Base-by-base conservation (phyloP, 148 eudicot genomes). In the Persicaria tinctoria region DNA sequence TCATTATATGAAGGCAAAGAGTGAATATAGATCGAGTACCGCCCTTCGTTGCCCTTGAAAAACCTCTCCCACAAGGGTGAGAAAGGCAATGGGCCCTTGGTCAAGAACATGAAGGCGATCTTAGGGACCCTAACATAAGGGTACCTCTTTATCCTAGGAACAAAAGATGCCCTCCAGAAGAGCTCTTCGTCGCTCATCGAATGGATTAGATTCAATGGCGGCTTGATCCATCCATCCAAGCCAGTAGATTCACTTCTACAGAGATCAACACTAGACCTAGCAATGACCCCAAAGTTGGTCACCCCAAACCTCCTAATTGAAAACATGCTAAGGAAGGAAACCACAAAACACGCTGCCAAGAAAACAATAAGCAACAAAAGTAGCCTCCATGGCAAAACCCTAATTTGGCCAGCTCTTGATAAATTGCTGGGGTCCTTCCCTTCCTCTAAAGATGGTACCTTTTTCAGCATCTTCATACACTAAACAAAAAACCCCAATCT, bases 31-130 rank as follows among this genome's bases (percentile, higher is more conserved):
- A 94, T 85, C 47, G 98, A 88, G 79, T 85, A 94, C 9, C 75
- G 74, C 59, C 83, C 87, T 17, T 88, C 83, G 45, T 91, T 79
- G 68, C 97, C 98, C 80, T 80, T 81, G 59, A 94, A 94, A 70
- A 90, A 94, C 85, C 89, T 91, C 84, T 90, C 97, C 98, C 98
- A 94, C 45, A 94, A 79, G 70, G 96, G 97, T 14, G 97, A 89
- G 73, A 94, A 79, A 6, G 97, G 98, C 89, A 94, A 86, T 18
- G 97, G 98, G 46, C 98, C 98, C 74, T 90, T 94, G 4, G 96
- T 77, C 89, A 94, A 87, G 88, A 94, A 94, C 98, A 94, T 91
- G 75, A 94, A 92, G 3, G 98, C 98, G 78, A 94, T 81, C 81
- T 91, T 94, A 13, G 98, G 98, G 53, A 75, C 78, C 77, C 96